Percentiles rank a stretch among this genome's conserved stretches.
phyloP scores from a whole-genome alignment of 2,329 filamentous ascomycete genomes.

The Alternaria ventricosa region DNA sequence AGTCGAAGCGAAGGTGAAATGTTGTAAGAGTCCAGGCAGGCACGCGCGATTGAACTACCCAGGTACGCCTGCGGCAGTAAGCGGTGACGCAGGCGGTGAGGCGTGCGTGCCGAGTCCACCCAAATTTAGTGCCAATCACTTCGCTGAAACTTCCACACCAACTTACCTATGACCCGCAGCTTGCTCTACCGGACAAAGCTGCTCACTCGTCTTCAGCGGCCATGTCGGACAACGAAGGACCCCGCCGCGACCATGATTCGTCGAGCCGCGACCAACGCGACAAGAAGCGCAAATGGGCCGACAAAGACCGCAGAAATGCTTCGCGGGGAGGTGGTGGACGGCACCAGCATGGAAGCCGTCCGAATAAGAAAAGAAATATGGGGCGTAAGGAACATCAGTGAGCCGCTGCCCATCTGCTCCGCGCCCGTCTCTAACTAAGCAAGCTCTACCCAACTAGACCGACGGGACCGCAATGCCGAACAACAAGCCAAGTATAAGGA shows the following conservation, averaged over 20 bases:
- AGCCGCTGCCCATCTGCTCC: conserved; percentile 28
- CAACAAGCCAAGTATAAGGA: conserved; percentile 50
- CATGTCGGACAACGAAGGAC: conserved; percentile 31
- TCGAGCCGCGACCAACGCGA: conserved; percentile 35
- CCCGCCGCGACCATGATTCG: conserved; percentile 29
- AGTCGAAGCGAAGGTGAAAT: conserved; percentile 10
- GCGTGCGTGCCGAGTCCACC: conserved; percentile 17
- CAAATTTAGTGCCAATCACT: background rate
- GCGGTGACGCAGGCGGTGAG: conserved; percentile 33
- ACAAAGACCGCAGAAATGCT: conserved; percentile 31
- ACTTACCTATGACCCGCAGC: conserved; percentile 30
- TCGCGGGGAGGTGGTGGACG: conserved; percentile 41
- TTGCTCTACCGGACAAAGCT: conserved; percentile 29
- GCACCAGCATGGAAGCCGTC: conserved; percentile 48
- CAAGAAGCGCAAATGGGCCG: conserved; percentile 43
- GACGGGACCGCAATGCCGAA: conserved; percentile 53
- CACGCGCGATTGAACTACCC: background rate
- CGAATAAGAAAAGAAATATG: conserved; percentile 70
- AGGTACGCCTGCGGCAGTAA: background rate
- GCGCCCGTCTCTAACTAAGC: conserved; percentile 50
- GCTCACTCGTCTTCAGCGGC: conserved; percentile 24
- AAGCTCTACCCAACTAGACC: conserved; percentile 56
- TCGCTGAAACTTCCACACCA: background rate
- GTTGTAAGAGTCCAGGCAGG: conserved; percentile 1
- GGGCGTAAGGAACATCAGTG: conserved; percentile 71